Base-by-base conservation (phyloP, 495 filamentous ascomycete genomes). In the Annulohypoxylon nitens region DNA sequence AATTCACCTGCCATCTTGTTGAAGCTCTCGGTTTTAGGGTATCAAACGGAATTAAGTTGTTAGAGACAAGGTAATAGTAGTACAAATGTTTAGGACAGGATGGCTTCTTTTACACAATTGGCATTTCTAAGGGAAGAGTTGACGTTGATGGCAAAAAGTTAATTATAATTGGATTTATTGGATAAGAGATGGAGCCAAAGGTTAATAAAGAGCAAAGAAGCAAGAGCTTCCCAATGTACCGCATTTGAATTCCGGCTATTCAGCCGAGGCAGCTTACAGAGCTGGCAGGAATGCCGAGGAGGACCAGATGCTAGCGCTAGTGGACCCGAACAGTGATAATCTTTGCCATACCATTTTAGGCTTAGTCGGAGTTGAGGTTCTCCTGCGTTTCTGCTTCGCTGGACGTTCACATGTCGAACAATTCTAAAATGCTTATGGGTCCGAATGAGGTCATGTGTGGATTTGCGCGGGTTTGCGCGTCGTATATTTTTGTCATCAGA, bases 1-100 rank as follows among this genome's bases (percentile, higher is more conserved):
- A 99, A 86, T 83, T 85, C 83, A 25, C 93, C 90, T 76, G 91
- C 87, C 92, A 94, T 94, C 18, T 60, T 85, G 81, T 39, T 63
- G 63, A 70, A 70, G 67, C 58, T 75, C 30, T 79, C 57, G 70
- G 53, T 72, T 51, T 74, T 36, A 53, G 55, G 70, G 69, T 68
- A 73, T 72, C 41, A 61, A 50, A 36, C 25, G 41, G 59, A 70
- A 50, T 41, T 30, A 60, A 25, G n/a, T 25, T 43, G 10, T 43
- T 43, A 43, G 39, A 43, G 39, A 43, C 39, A 43, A 45, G 23
- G 36, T 18, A 50, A 30, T 62, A 58, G 59, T 62, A 23, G 64
- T 53, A 60, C 20, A 30, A 16, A 7, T 41, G 12, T 43, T 59
- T 4, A 58, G 25, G 10, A 34, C 50, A 36, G 37, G 60, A 48